Evolutionary conservation across 2,329 filamentous ascomycete species (phyloP).

Genomic region (Didymella glomerata): DNA sequence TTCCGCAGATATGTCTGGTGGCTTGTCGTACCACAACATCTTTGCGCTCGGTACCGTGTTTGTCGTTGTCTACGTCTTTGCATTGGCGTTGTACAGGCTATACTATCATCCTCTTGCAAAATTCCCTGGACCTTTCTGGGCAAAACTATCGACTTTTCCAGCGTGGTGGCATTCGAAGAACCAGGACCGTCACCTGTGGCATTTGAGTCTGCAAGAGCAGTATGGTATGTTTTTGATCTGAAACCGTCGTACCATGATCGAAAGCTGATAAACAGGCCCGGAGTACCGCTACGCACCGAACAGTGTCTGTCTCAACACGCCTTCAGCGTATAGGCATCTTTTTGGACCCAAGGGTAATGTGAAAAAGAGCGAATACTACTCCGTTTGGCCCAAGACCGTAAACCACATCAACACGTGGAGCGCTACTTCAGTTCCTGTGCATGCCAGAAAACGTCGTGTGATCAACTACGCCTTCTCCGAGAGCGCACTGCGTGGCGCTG

Average conservation of each 20-base stretch:
- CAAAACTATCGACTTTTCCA: constrained; percentile 21
- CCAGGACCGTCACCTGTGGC: constrained; percentile 76
- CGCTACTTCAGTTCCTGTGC: constrained; percentile 30
- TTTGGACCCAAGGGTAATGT: constrained; percentile 56
- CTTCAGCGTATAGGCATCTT: constrained; percentile 55
- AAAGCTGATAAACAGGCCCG: constrained; percentile 41
- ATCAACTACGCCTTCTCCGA: constrained; percentile 55
- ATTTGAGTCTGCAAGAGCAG: constrained; percentile 72
- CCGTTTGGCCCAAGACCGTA: constrained; percentile 49
- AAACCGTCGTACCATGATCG: no score
- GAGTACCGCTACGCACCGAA: constrained; percentile 71
- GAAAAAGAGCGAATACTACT: constrained; percentile 55
- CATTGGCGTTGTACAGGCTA: constrained; percentile 15
- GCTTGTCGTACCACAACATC: constrained; percentile 5
- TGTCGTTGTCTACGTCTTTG: constrained; percentile 4
- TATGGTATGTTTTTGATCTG: constrained; percentile 53
- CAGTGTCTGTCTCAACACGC: constrained; percentile 76
- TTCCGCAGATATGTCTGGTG: neutral
- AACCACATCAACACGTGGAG: constrained; percentile 49
- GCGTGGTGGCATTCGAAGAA: constrained; percentile 70
- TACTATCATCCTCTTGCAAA: constrained; percentile 33
- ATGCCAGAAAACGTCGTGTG: constrained; percentile 52
- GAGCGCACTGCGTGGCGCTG: constrained; percentile 50
- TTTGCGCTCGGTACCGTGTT: neutral
- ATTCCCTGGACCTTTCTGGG: constrained; percentile 33